phyloP scores from a whole-genome alignment of 2,329 filamentous ascomycete genomes.

The Talaromyces rugulosus region DNA sequence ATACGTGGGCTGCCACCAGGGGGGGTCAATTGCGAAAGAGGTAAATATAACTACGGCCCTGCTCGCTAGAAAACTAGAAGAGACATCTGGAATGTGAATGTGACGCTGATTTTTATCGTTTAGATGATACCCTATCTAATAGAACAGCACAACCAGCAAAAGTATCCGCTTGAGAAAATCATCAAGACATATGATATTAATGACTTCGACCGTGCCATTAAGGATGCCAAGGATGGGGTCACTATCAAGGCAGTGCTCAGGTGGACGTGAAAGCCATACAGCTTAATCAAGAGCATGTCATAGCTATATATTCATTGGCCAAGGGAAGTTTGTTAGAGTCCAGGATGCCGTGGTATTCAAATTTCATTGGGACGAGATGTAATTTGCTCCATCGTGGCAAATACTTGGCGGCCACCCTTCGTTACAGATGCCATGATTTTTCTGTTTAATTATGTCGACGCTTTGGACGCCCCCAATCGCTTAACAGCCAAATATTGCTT shows the following conservation, averaged over 20 bases:
- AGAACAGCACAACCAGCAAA: neutral
- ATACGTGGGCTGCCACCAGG: neutral
- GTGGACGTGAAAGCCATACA: neutral
- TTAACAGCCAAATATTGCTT: too few species aligned
- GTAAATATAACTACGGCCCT: neutral
- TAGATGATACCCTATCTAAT: neutral
- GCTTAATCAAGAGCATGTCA: neutral
- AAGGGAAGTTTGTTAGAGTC: neutral
- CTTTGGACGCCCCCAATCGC: neutral
- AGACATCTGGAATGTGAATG: too few species aligned
- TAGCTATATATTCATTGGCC: neutral
- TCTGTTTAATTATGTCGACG: neutral
- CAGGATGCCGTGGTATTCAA: too few species aligned
- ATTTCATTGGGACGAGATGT: neutral
- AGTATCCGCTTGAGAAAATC: neutral
- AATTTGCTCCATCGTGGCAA: too few species aligned
- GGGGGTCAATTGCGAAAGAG: neutral
- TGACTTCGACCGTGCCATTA: neutral
- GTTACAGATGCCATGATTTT: too few species aligned
- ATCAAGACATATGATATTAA: neutral
- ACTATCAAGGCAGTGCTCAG: neutral
- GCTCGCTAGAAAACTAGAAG: neutral
- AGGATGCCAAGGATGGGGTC: neutral
- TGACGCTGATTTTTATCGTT: neutral
- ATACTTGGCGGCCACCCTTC: neutral